phyloP scores from a whole-genome alignment of 2,329 filamentous ascomycete species.

The Chaetomiaceae sp. region DNA sequence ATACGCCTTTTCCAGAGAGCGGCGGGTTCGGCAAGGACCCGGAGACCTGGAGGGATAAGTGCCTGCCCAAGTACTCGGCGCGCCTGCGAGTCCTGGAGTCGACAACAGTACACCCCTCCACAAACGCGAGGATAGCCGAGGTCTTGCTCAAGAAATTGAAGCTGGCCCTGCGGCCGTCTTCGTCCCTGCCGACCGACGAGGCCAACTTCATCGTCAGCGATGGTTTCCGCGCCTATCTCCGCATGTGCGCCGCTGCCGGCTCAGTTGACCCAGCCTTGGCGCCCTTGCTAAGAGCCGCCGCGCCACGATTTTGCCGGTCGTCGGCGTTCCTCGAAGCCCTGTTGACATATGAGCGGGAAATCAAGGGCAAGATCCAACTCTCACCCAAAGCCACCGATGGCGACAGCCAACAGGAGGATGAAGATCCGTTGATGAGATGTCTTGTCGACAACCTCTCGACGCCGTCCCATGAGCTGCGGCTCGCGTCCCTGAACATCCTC shows the following conservation, averaged over 20 bases:
- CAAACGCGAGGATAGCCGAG: constrained; percentile 61
- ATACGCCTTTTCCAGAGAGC: constrained; percentile 61
- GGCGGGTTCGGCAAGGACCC: constrained; percentile 59
- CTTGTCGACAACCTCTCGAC: constrained; percentile 71
- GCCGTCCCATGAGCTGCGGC: constrained; percentile 68
- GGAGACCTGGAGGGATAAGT: constrained; percentile 57
- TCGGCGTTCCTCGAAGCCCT: constrained; percentile 63
- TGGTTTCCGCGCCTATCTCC: constrained; percentile 68
- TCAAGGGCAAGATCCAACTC: constrained; percentile 24
- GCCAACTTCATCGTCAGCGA: constrained; percentile 70
- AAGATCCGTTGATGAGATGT: constrained; percentile 58
- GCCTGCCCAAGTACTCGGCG: constrained; percentile 63
- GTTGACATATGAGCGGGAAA: constrained; percentile 48
- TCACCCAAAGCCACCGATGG: constrained; percentile 28
- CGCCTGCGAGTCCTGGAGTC: constrained; percentile 60
- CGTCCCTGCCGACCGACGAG: constrained; percentile 55
- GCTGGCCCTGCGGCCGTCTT: constrained; percentile 58
- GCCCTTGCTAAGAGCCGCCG: constrained; percentile 60
- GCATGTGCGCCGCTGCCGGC: constrained; percentile 57
- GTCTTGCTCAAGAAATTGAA: constrained; percentile 63
- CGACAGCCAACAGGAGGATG: constrained; percentile 48
- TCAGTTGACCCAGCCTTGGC: constrained; percentile 58
- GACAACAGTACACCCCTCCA: constrained; percentile 61
- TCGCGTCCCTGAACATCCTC: constrained; percentile 69
- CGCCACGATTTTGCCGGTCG: constrained; percentile 61